These are phyloP conservation scores for Coemansia sp. DNA, from an alignment of 192 early-diverging fungal species.

Conservation along the genomic window DNA sequence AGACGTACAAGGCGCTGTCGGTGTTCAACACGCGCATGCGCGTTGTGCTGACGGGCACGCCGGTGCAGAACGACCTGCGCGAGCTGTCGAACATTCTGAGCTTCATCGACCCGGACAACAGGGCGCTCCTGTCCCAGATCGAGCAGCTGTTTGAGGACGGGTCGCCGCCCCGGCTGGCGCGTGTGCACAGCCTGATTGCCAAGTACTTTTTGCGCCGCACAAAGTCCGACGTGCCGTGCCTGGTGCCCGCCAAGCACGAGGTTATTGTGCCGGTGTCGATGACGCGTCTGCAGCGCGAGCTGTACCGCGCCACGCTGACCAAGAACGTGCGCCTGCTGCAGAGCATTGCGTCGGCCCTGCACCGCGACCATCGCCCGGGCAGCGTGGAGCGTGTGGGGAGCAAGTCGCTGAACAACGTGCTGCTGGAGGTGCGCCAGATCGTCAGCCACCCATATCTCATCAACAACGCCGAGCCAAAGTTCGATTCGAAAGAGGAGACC, in stretches of 20 bases:
- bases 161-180: constrained; percentile 69
- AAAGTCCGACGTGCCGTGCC: constrained; percentile 92
- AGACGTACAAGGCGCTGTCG: constrained; percentile 80
- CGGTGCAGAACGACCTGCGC: constrained; percentile 91
- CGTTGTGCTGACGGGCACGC: constrained; percentile 95
- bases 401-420: constrained; percentile 80
- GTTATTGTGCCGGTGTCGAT: constrained; percentile 92
- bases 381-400: not conserved
- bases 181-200: constrained; percentile 71
- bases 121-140: constrained; percentile 68
- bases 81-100: constrained; percentile 84
- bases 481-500: constrained; percentile 64
- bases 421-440: constrained; percentile 94
- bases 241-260: constrained; percentile 91
- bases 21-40: constrained; percentile 81
- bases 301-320: constrained; percentile 87
- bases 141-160: constrained; percentile 31
- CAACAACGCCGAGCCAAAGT: constrained; percentile 64
- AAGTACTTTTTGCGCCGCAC: constrained; percentile 87
- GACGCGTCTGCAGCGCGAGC: constrained; percentile 78
- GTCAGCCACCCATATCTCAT: constrained; percentile 93
- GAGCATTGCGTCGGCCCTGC: constrained; percentile 32
- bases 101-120: constrained; percentile 85
- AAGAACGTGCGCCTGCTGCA: constrained; percentile 80
- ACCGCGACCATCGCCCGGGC: not conserved